phyloP scores from a whole-genome alignment of 352 stramenopile genomes.

The Pythium grandisporangium region DNA sequence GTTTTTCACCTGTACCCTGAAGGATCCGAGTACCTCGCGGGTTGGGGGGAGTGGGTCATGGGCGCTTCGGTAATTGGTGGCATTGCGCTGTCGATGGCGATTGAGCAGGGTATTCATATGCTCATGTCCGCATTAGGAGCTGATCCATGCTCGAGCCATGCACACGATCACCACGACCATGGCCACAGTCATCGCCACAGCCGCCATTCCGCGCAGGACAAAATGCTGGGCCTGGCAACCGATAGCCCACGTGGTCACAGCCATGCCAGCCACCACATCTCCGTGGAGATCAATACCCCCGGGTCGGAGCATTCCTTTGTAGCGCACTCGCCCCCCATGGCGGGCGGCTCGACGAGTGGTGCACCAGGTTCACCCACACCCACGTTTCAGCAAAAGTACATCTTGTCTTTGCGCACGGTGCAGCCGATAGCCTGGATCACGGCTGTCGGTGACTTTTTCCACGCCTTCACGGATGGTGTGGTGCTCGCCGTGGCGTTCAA shows the following conservation, averaged over 20 bases:
- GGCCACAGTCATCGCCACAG: constrained; percentile 1
- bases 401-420: constrained; percentile 5
- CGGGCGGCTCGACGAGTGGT: not conserved
- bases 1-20: constrained; percentile 31
- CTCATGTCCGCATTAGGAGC: constrained; percentile 9
- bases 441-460: constrained; percentile 18
- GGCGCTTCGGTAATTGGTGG: constrained; percentile 12
- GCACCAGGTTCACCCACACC: not conserved
- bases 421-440: constrained; percentile 22
- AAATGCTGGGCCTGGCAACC: not conserved
- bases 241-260: constrained; percentile 1
- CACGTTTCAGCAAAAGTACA: constrained; percentile 5
- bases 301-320: not conserved
- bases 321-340: not conserved
- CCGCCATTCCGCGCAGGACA: not conserved
- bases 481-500: constrained; percentile 21
- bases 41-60: constrained; percentile 11
- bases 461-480: constrained; percentile 22
- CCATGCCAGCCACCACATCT: constrained; percentile 1
- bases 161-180: not conserved
- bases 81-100: constrained; percentile 12
- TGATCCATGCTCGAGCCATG: constrained; percentile 2
- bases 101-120: constrained; percentile 17
- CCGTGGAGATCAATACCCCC: not conserved
- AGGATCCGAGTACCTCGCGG: constrained; percentile 15